phyloP scores from a whole-genome alignment of 345 rosid genomes.

The Physaria fendleri region DNA sequence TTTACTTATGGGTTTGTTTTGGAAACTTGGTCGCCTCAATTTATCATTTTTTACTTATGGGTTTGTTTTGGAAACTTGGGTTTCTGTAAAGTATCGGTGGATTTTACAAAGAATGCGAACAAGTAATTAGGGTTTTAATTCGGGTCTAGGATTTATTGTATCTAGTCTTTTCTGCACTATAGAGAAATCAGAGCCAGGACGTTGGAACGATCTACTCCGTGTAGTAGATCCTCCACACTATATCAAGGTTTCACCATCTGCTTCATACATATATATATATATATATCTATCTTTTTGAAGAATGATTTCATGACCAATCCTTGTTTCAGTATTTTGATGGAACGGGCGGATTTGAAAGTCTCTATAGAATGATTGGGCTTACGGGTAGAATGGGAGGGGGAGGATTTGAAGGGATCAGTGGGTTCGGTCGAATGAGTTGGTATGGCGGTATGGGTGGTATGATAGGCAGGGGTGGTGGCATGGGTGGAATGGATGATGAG shows the following conservation, averaged over 20 bases:
- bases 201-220: slow-evolving; percentile 72
- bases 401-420: too few relatives aligned
- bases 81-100: background rate
- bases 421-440: slow-evolving; percentile 22
- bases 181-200: slow-evolving; percentile 64
- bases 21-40: background rate
- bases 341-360: too few relatives aligned
- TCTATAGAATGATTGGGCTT: too few relatives aligned
- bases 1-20: background rate
- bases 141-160: slow-evolving; percentile 11
- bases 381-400: too few relatives aligned
- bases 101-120: background rate
- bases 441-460: slow-evolving; percentile 29
- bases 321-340: too few relatives aligned
- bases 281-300: too few relatives aligned
- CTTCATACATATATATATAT: background rate
- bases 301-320: background rate
- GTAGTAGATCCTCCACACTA: slow-evolving; percentile 67
- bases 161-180: slow-evolving; percentile 52
- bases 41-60: background rate
- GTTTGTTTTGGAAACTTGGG: background rate
- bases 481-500: slow-evolving; percentile 24
- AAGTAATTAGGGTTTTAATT: slow-evolving; percentile 14
- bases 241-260: slow-evolving; percentile 40
- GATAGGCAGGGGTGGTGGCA: slow-evolving; percentile 22